A percentile compares a stretch with the other conserved stretches of the same genome.
These are phyloP conservation scores for Dothideomycetes sp. DNA, from an alignment of 2,329 filamentous ascomycete species.

Conservation along the genomic window DNA sequence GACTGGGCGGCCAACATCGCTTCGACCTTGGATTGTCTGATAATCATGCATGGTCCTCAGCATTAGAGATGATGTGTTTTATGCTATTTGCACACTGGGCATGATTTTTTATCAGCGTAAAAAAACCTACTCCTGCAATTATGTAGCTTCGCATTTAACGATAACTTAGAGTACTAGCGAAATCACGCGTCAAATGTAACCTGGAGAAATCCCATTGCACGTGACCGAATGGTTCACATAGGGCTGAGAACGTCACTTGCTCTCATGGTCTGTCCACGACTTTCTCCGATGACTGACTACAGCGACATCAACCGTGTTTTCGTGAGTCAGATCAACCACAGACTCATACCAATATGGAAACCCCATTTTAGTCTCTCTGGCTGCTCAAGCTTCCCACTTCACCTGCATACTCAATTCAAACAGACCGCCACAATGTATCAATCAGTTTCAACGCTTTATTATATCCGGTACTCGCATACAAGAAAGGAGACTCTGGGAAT, in stretches of 20 bases:
- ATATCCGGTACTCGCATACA: constrained; percentile 39
- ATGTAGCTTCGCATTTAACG: too few species aligned
- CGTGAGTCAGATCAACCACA: background rate
- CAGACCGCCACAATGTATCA: constrained; percentile 38
- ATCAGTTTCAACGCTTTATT: constrained; percentile 35
- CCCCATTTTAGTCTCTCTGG: background rate
- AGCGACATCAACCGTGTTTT: background rate
- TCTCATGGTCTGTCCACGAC: background rate
- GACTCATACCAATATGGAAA: background rate
- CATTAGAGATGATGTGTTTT: too few species aligned
- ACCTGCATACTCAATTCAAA: background rate
- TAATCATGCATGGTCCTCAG: too few species aligned
- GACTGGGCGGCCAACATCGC: too few species aligned
- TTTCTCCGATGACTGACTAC: background rate
- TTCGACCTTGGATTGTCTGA: too few species aligned
- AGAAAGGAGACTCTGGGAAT: constrained; percentile 35
- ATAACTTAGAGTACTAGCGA: too few species aligned
- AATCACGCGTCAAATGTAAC: too few species aligned
- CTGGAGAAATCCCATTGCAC: too few species aligned
- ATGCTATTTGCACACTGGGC: too few species aligned
- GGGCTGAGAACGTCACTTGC: background rate
- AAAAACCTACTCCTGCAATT: too few species aligned
- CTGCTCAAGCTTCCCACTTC: background rate
- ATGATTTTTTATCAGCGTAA: too few species aligned
- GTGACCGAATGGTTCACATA: background rate